These are phyloP conservation scores for Apophysomyces trapeziformis DNA, from an alignment of 371 early-diverging fungal genomes.

Conservation along the genomic window DNA sequence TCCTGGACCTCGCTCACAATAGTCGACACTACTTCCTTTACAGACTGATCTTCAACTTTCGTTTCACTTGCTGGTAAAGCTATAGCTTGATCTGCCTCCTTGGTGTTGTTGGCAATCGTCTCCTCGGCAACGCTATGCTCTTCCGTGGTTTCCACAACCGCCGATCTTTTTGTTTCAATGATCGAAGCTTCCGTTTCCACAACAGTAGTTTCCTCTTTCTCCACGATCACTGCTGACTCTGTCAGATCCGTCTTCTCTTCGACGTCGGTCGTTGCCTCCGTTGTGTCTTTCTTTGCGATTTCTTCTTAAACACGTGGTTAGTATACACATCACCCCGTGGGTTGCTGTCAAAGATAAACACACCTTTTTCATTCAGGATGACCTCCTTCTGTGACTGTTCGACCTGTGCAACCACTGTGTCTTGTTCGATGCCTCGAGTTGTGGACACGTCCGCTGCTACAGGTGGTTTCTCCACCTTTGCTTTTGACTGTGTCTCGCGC, in stretches of 20 bases:
- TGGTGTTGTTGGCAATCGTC: too few species aligned
- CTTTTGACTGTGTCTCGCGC: not conserved
- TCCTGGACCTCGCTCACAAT: slow-evolving; percentile 8
- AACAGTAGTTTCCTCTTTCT: not conserved
- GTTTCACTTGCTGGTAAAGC: not conserved
- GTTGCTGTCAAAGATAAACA: slow-evolving; percentile 6
- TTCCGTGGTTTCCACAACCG: not conserved
- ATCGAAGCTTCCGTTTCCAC: not conserved
- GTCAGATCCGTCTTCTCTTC: not conserved
- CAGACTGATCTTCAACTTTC: not conserved
- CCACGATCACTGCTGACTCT: not conserved
- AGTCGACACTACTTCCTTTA: not conserved
- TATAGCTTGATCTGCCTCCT: not conserved
- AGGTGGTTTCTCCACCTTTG: not conserved
- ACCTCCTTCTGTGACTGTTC: slow-evolving; percentile 3
- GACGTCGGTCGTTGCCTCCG: not conserved
- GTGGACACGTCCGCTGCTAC: not conserved
- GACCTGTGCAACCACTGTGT: slow-evolving; percentile 1
- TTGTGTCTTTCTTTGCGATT: not conserved
- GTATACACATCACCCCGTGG: not conserved
- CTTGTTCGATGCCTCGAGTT: not conserved
- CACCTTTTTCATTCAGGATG: not conserved
- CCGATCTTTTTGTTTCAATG: not conserved
- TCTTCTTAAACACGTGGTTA: slow-evolving; percentile 8
- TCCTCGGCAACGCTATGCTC: not conserved